These are phyloP conservation scores for Dendrobium nobile DNA, from an alignment of 106 monocot genomes.

Conservation along the genomic window DNA sequence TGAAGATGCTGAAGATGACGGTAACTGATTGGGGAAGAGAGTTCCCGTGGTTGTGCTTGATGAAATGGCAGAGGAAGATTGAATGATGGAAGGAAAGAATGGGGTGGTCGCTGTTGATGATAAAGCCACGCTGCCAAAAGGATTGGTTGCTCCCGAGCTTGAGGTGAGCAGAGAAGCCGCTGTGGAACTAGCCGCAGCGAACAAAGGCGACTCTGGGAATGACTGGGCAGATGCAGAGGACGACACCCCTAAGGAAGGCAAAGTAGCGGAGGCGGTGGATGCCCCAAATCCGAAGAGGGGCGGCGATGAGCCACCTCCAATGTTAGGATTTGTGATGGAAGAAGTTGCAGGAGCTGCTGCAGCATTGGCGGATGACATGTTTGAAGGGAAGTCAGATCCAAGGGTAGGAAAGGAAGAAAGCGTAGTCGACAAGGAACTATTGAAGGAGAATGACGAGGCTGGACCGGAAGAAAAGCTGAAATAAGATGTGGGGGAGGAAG, in stretches of 20 bases:
- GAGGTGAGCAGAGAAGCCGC: background rate
- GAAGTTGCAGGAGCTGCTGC: background rate
- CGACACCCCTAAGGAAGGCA: background rate
- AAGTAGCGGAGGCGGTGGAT: background rate
- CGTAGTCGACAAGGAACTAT: background rate
- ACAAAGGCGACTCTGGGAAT: background rate
- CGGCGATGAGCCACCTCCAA: background rate
- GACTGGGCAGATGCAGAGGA: background rate
- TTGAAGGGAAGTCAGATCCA: background rate
- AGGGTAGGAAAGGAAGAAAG: background rate
- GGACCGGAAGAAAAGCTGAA: background rate
- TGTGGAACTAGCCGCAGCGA: background rate
- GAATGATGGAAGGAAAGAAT: background rate
- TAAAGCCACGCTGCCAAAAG: conserved; percentile 1
- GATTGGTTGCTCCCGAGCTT: background rate
- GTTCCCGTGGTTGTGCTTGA: background rate
- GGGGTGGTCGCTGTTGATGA: conserved; percentile 2
- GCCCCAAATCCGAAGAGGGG: background rate
- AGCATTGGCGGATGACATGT: background rate
- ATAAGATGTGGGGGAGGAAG: background rate
- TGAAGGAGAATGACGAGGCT: background rate
- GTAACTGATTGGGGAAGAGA: background rate
- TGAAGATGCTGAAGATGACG: background rate
- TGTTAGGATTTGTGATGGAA: background rate
- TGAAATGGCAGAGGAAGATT: conserved; percentile 1